A percentile compares a stretch with the other conserved stretches of the same genome.
These are phyloP conservation scores for Ziziphus jujuba DNA, from an alignment of 306 rosid genomes.

Conservation along the genomic window DNA sequence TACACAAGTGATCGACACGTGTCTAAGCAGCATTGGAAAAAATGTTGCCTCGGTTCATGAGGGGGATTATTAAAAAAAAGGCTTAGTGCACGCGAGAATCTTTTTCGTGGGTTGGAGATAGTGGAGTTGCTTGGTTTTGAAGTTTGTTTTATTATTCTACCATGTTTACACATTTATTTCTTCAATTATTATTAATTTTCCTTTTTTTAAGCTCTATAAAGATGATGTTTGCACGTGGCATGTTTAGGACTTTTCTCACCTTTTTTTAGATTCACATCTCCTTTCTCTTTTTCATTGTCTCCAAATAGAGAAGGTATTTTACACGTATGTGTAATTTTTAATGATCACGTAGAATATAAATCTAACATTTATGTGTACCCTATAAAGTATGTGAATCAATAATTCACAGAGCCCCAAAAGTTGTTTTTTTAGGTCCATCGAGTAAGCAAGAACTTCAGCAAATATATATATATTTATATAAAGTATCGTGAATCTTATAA, in stretches of 20 bases:
- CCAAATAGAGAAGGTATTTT: no score
- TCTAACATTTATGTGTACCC: no score
- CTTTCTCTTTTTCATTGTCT: no score
- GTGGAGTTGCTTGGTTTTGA: slow-evolving; percentile 65
- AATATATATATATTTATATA: no score
- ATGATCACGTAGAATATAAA: no score
- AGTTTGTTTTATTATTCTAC: slow-evolving; percentile 42
- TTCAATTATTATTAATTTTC: slow-evolving; percentile 16
- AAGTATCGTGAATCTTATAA: no score
- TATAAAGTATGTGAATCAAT: no score
- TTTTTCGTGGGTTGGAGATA: slow-evolving; percentile 37
- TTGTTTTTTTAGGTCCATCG: no score
- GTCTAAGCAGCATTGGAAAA: slow-evolving; percentile 25
- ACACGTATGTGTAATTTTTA: no score
- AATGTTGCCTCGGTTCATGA: slow-evolving; percentile 46
- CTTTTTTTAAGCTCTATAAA: slow-evolving; percentile 14
- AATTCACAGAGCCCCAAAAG: no score
- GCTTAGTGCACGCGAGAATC: slow-evolving; percentile 77
- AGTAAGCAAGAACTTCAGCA: no score
- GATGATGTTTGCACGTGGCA: slow-evolving; percentile 46
- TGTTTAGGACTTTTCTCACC: slow-evolving; percentile 18
- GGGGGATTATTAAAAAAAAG: slow-evolving; percentile 38
- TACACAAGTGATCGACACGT: slow-evolving; percentile 50
- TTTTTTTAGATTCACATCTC: slow-evolving; percentile 6
- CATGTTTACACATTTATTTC: neutral